These are phyloP conservation scores for Rhizophora apiculata DNA, from an alignment of 345 rosid genomes.

Conservation along the genomic window DNA sequence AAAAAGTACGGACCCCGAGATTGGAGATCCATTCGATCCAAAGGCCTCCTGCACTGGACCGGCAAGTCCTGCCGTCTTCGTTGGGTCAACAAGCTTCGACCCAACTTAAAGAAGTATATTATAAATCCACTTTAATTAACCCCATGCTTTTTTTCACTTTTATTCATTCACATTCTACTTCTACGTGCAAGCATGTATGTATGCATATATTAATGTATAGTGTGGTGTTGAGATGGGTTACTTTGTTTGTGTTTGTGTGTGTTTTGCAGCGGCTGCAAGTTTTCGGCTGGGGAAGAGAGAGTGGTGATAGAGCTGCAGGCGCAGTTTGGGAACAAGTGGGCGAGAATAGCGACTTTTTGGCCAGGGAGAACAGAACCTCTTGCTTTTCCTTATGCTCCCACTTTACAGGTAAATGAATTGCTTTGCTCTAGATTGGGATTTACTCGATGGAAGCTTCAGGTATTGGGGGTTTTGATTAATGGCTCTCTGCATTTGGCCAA, in stretches of 20 bases:
- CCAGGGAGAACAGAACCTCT: constrained; percentile 65
- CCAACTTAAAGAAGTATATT: constrained; percentile 73
- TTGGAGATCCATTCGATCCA: constrained; percentile 99
- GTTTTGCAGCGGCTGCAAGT: constrained; percentile 73
- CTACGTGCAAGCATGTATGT: constrained; percentile 6
- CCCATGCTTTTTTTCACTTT: background rate
- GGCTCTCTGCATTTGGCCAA: no score
- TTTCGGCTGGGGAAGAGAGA: constrained; percentile 80
- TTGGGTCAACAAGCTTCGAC: constrained; percentile 94
- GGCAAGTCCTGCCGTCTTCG: constrained; percentile 98
- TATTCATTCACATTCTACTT: no score
- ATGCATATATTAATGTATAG: no score
- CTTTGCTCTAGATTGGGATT: no score
- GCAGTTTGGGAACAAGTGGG: constrained; percentile 91
- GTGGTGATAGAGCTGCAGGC: constrained; percentile 84
- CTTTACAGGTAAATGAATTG: constrained; percentile 22
- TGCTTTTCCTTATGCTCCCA: constrained; percentile 16
- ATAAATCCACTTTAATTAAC: background rate
- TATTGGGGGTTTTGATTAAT: no score
- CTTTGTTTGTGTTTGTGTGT: background rate
- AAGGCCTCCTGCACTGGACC: constrained; percentile 77
- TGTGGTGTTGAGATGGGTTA: background rate
- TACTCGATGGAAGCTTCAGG: no score
- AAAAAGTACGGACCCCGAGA: constrained; percentile 76
- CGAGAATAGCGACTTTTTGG: constrained; percentile 78